Evolutionary conservation across 768 basidiomycete genomes (phyloP).

Genomic region (Auriculariales sp.): DNA sequence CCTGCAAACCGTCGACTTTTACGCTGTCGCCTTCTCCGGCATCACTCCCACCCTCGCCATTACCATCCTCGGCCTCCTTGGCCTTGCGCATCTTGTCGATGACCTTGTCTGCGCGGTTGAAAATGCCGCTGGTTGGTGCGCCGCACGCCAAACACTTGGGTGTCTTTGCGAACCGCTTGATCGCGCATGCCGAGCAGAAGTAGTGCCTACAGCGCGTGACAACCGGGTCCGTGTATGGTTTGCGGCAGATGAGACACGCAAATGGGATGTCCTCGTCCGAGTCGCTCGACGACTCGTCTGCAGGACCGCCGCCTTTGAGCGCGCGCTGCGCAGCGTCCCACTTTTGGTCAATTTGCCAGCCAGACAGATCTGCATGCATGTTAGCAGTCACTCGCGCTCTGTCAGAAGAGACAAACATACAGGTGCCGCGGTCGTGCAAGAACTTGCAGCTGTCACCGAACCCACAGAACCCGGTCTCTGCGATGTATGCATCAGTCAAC

Average conservation of each 20-base stretch:
- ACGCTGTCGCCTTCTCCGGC: slow-evolving; percentile 20
- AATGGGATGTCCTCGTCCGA: slow-evolving; percentile 86
- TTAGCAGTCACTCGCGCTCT: slow-evolving; percentile 10
- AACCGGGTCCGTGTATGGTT: slow-evolving; percentile 87
- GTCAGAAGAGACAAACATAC: slow-evolving; percentile 29
- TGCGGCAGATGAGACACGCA: slow-evolving; percentile 94
- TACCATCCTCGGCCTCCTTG: slow-evolving; percentile 32
- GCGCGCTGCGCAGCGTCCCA: slow-evolving; percentile 20
- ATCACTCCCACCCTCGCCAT: slow-evolving; percentile 32
- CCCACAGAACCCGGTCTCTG: slow-evolving; percentile 97
- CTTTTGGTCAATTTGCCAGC: slow-evolving; percentile 92
- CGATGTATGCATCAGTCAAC: slow-evolving; percentile 3
- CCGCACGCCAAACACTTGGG: slow-evolving; percentile 94
- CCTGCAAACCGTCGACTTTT: slow-evolving; percentile 18
- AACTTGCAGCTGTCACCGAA: slow-evolving; percentile 99
- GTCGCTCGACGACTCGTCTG: slow-evolving; percentile 30
- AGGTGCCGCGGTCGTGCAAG: slow-evolving; percentile 92
- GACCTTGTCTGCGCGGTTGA: slow-evolving; percentile 90
- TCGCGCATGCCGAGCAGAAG: slow-evolving; percentile 89
- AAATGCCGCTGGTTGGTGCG: slow-evolving; percentile 85
- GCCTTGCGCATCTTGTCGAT: slow-evolving; percentile 75
- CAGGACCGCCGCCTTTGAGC: not conserved
- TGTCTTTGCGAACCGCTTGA: slow-evolving; percentile 86
- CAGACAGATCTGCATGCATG: slow-evolving; percentile 60
- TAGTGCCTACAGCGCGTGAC: slow-evolving; percentile 96